Conservation (phyloP, 164 flowering plant species). For the Aristolochia contorta region DNA sequence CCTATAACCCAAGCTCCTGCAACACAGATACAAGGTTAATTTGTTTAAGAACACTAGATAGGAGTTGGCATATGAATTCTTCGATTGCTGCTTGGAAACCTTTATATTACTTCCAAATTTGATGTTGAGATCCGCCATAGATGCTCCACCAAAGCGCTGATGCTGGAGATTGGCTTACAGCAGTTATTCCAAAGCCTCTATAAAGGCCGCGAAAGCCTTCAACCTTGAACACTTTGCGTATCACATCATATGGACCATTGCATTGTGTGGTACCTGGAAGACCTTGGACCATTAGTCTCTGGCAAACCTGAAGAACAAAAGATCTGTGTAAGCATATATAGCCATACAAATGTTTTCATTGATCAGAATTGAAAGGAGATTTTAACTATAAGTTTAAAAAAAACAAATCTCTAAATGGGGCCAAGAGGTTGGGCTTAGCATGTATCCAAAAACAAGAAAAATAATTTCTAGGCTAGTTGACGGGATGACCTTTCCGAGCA, state of each 20-base stretch:
- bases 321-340: too few relatives aligned
- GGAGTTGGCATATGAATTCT: not conserved
- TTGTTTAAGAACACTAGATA: not conserved
- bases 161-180: slow-evolving; percentile 62
- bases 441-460: too few relatives aligned
- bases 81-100: not conserved
- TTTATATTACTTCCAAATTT: slow-evolving; percentile 55
- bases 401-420: too few relatives aligned
- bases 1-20: slow-evolving; percentile 53
- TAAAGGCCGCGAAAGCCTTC: slow-evolving; percentile 80
- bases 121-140: slow-evolving; percentile 65
- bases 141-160: slow-evolving; percentile 89
- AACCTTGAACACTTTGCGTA: slow-evolving; percentile 38
- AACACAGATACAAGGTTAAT: slow-evolving; percentile 2
- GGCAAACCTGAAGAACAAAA: slow-evolving; percentile 42
- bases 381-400: too few relatives aligned
- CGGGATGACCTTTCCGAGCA: too few relatives aligned
- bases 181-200: slow-evolving; percentile 79
- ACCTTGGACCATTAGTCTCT: slow-evolving; percentile 84
- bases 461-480: too few relatives aligned
- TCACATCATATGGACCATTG: slow-evolving; percentile 53
- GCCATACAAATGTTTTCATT: too few relatives aligned
- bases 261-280: slow-evolving; percentile 54
- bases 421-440: too few relatives aligned
- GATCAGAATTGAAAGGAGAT: too few relatives aligned